These are phyloP conservation scores for Schoenoplectus triqueter DNA, from an alignment of 202 grass and related monocot species.

Conservation along the genomic window DNA sequence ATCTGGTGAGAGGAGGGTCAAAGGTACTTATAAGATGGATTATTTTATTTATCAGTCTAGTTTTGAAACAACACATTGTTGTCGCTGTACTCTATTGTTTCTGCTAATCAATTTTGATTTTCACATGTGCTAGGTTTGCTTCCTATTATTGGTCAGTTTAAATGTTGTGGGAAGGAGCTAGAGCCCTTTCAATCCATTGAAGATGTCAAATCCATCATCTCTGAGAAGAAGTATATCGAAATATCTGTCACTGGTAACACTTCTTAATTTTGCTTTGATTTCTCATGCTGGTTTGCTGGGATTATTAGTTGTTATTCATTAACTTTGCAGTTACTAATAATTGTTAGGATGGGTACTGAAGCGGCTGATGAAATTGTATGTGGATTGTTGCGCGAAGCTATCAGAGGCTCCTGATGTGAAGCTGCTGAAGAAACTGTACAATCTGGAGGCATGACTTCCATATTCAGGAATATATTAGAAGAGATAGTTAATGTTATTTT, in stretches of 20 bases:
- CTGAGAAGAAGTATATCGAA: constrained; percentile 68
- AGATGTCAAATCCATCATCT: constrained; percentile 51
- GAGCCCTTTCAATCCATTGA: constrained; percentile 51
- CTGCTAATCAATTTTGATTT: constrained; percentile 37
- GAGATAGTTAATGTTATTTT: background rate
- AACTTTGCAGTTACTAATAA: constrained; percentile 42
- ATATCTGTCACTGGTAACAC: constrained; percentile 66
- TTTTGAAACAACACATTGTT: constrained; percentile 7
- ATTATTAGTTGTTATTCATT: constrained; percentile 14
- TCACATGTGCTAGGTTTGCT: constrained; percentile 61
- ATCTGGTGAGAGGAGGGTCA: constrained; percentile 66
- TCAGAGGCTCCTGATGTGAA: constrained; percentile 75
- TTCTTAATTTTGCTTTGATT: constrained; percentile 33
- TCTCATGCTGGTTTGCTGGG: constrained; percentile 28
- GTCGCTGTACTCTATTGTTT: constrained; percentile 24
- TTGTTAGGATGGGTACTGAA: constrained; percentile 87
- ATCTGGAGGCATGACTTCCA: constrained; percentile 70
- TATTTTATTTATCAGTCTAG: background rate
- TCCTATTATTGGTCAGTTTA: constrained; percentile 71
- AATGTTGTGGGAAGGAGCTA: constrained; percentile 58
- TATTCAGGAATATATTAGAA: constrained; percentile 22
- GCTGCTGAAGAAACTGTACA: constrained; percentile 80
- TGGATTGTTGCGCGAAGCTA: constrained; percentile 79
- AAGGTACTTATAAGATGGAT: constrained; percentile 53
- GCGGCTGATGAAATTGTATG: constrained; percentile 83